Percentiles rank a stretch among this genome's conserved stretches.
Conservation (phyloP, 306 rosid genomes). For the Rosa persica region DNA sequence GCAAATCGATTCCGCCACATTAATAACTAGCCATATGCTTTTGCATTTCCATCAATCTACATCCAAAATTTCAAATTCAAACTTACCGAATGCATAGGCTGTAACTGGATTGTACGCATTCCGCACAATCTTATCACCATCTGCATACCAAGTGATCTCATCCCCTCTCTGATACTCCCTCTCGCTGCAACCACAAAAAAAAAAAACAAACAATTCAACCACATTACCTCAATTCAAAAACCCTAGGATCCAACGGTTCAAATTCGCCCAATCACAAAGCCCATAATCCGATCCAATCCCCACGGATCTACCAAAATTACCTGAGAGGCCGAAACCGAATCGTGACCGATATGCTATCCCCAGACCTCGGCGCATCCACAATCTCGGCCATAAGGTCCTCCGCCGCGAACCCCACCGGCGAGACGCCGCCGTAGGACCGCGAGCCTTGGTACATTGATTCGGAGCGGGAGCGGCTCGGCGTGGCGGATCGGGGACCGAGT, state of each 20-base stretch:
- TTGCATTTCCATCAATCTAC: constrained; percentile 7
- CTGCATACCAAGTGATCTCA: constrained; percentile 94
- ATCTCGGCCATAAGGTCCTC: constrained; percentile 72
- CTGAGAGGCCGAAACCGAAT: constrained; percentile 97
- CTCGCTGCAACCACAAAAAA: constrained; percentile 60
- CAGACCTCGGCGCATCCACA: constrained; percentile 56
- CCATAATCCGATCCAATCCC: constrained; percentile 52
- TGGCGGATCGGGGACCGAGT: constrained; percentile 74
- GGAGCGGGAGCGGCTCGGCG: constrained; percentile 62
- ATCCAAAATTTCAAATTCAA: constrained; percentile 21
- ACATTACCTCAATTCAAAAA: constrained; percentile 32
- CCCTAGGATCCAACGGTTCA: constrained; percentile 28
- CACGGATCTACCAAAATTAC: constrained; percentile 80
- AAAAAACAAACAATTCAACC: constrained; percentile 22
- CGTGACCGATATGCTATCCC: constrained; percentile 97
- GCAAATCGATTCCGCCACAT: constrained; percentile 7
- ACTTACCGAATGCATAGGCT: constrained; percentile 92
- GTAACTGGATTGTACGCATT: constrained; percentile 87
- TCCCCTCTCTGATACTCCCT: constrained; percentile 96
- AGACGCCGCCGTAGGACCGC: constrained; percentile 31
- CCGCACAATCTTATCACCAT: constrained; percentile 90
- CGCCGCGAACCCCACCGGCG: constrained; percentile 69
- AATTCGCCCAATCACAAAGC: constrained; percentile 14
- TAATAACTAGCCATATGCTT: constrained; percentile 10
- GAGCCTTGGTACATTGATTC: constrained; percentile 61